Evolutionary conservation across 2,329 filamentous ascomycete genomes (phyloP).

Genomic region (Trichophyton schoenleinii): DNA sequence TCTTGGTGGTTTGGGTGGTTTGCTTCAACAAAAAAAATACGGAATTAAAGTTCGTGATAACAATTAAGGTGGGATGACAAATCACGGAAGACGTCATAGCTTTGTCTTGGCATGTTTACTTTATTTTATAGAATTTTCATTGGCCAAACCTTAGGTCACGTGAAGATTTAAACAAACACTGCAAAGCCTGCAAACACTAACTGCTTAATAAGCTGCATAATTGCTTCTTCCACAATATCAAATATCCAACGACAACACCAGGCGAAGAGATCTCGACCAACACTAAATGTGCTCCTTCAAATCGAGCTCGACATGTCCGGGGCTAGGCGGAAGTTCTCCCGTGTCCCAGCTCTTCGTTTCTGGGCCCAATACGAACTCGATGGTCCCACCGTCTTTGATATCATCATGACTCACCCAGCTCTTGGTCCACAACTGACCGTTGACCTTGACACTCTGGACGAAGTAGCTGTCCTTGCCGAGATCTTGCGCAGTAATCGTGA

Average conservation of each 20-base stretch:
- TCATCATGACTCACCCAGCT: slow-evolving; percentile 47
- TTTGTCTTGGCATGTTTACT: neutral
- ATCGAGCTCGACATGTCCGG: slow-evolving; percentile 25
- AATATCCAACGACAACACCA: no score
- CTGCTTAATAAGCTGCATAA: neutral
- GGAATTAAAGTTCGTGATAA: neutral
- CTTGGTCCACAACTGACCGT: slow-evolving; percentile 39
- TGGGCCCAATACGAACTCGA: slow-evolving; percentile 36
- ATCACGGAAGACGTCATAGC: neutral
- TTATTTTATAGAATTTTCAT: neutral
- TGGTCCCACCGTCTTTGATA: slow-evolving; percentile 31
- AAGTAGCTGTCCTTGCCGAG: slow-evolving; percentile 37
- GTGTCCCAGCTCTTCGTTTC: slow-evolving; percentile 36
- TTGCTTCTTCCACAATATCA: neutral
- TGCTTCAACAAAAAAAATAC: neutral
- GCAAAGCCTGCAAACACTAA: neutral
- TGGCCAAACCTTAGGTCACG: neutral
- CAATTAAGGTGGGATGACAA: neutral
- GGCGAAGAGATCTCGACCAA: no score
- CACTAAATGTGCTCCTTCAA: neutral
- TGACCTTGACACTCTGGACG: slow-evolving; percentile 43
- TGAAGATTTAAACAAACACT: neutral
- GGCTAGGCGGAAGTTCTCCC: slow-evolving; percentile 40
- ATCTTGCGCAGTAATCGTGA: slow-evolving; percentile 38
- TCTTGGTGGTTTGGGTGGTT: neutral